Conservation (phyloP, 106 monocot species). For the Dendrobium officinale region DNA sequence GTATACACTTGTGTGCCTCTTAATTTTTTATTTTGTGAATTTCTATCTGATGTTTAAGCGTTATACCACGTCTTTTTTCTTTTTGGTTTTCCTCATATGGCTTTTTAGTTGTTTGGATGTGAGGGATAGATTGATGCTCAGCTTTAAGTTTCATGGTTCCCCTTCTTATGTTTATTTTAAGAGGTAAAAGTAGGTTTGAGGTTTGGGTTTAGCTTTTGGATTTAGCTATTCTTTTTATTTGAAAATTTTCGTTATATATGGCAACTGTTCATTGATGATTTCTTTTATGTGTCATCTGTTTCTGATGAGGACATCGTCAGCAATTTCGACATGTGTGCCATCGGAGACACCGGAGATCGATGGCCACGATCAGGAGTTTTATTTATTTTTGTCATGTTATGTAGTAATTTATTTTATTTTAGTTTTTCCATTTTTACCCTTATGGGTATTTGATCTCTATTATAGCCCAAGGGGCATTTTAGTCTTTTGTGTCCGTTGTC, state of each 20-base stretch:
- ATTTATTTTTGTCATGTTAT: no score
- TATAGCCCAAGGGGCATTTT: no score
- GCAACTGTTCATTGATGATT: no score
- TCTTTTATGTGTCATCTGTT: background rate
- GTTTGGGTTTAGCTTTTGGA: background rate
- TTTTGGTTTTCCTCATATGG: background rate
- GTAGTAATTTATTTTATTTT: no score
- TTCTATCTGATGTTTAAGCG: background rate
- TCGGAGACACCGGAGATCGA: no score
- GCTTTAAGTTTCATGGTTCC: background rate
- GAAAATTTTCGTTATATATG: background rate
- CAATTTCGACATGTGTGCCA: no score
- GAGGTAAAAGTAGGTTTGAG: background rate
- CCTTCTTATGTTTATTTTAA: background rate
- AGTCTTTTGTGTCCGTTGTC: no score
- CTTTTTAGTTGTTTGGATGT: background rate
- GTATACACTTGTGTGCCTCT: background rate
- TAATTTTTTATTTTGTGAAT: background rate
- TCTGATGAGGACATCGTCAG: no score
- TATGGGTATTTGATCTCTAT: no score
- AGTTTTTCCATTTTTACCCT: no score
- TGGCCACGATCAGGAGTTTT: no score
- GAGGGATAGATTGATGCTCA: background rate
- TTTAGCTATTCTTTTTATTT: background rate
- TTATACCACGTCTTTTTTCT: background rate